Evolutionary conservation across 1,284 basidiomycete species (phyloP).

Genomic region (Marasmius oreades): DNA sequence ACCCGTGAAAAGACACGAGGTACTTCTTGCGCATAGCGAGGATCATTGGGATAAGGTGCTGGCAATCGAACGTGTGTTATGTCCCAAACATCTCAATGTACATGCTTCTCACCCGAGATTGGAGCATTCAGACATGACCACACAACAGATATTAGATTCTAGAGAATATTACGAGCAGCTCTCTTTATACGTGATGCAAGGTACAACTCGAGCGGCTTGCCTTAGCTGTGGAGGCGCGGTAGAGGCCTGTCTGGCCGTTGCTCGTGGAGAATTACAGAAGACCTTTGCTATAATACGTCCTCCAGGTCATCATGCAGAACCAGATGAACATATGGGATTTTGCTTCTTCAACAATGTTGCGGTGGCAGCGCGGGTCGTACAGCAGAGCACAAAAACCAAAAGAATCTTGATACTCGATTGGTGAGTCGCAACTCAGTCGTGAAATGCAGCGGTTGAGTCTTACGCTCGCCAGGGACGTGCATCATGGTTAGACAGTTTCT

Average conservation of each 20-base stretch:
- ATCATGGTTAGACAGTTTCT: slow-evolving; percentile 69
- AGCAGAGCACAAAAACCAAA: slow-evolving; percentile 64
- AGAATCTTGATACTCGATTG: slow-evolving; percentile 94
- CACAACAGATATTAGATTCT: slow-evolving; percentile 71
- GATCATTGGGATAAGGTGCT: slow-evolving; percentile 91
- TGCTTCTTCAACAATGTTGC: slow-evolving; percentile 99
- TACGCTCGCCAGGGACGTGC: slow-evolving; percentile 77
- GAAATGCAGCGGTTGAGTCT: slow-evolving; percentile 13
- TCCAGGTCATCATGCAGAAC: slow-evolving; percentile 98
- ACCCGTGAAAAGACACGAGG: slow-evolving; percentile 75
- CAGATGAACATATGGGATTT: slow-evolving; percentile 97
- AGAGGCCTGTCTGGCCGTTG: slow-evolving; percentile 87
- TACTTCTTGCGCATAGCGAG: slow-evolving; percentile 84
- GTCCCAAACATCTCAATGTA: not conserved
- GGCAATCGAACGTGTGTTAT: slow-evolving; percentile 65
- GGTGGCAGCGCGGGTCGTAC: slow-evolving; percentile 82
- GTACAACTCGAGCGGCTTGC: slow-evolving; percentile 82
- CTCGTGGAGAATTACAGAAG: slow-evolving; percentile 78
- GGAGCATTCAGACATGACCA: slow-evolving; percentile 54
- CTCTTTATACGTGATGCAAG: slow-evolving; percentile 89
- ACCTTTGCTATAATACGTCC: slow-evolving; percentile 95
- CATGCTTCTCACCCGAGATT: slow-evolving; percentile 13
- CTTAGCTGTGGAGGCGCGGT: slow-evolving; percentile 95
- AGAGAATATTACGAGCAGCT: slow-evolving; percentile 82
- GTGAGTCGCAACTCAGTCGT: slow-evolving; percentile 42